These are phyloP conservation scores for Xylaria acuta DNA, from an alignment of 495 filamentous ascomycete genomes.

Conservation along the genomic window DNA sequence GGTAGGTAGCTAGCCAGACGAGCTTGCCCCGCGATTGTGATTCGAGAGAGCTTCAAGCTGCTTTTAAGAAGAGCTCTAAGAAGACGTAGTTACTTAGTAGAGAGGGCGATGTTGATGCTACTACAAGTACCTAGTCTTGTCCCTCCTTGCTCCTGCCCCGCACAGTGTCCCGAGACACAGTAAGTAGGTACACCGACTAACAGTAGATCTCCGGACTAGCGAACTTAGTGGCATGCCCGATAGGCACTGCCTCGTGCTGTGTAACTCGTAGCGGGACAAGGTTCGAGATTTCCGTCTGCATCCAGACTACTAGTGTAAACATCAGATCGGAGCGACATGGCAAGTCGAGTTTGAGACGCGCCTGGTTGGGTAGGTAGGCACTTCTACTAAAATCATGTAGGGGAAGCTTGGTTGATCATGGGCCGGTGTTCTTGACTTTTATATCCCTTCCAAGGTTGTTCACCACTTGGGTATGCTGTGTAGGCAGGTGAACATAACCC, in stretches of 20 bases:
- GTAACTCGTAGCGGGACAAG: neutral
- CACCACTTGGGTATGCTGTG: neutral
- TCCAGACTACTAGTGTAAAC: neutral
- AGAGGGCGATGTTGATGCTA: neutral
- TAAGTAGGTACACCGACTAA: neutral
- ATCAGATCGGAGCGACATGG: too few species aligned
- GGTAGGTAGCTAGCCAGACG: neutral
- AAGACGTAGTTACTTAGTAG: neutral
- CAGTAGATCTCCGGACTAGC: neutral
- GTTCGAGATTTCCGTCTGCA: neutral
- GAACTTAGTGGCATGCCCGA: neutral
- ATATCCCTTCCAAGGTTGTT: neutral
- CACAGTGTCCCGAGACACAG: neutral
- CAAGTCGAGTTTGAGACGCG: neutral
- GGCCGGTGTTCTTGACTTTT: neutral
- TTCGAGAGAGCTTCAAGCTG: neutral
- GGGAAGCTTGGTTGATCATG: neutral
- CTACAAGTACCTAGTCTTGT: too few species aligned
- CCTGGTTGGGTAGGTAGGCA: neutral
- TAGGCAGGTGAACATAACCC: neutral
- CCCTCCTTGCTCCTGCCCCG: neutral
- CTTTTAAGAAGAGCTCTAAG: neutral
- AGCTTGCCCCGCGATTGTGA: neutral
- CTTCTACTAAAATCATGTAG: neutral
- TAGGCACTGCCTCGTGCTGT: neutral